Conservation (phyloP, 495 filamentous ascomycete genomes). For the Tetracladium marchalianum region DNA sequence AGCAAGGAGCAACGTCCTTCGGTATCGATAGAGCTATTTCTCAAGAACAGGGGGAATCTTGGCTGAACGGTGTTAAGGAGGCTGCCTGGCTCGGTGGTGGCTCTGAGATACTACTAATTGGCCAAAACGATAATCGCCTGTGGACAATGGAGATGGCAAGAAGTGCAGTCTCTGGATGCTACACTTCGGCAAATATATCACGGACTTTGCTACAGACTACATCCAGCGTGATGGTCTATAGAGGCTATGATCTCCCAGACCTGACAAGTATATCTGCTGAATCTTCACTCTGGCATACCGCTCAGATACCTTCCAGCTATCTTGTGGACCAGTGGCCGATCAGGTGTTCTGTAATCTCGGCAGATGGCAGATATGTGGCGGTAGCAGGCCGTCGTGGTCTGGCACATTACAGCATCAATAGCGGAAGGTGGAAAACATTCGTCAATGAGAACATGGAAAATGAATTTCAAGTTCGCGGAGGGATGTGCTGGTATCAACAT, state of each 20-base stretch:
- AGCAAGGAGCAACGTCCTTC: conserved; percentile 75
- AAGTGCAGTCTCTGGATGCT: conserved; percentile 83
- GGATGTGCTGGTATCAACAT: conserved; percentile 98
- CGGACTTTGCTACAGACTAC: conserved; percentile 81
- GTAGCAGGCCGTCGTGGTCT: conserved; percentile 87
- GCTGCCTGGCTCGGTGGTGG: conserved; percentile 83
- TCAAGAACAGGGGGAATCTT: conserved; percentile 50
- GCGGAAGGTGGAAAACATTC: conserved; percentile 93
- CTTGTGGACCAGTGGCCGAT: conserved; percentile 90
- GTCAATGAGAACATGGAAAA: conserved; percentile 71
- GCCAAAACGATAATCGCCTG: conserved; percentile 59
- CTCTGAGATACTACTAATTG: conserved; percentile 69
- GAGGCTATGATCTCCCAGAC: conserved; percentile 84
- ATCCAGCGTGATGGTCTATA: conserved; percentile 78
- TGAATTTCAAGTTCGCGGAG: conserved; percentile 83
- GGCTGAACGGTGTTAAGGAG: conserved; percentile 64
- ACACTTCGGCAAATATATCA: conserved; percentile 79
- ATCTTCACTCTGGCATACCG: conserved; percentile 82
- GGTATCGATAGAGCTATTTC: conserved; percentile 53
- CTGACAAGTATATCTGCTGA: conserved; percentile 89
- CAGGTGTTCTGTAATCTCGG: conserved; percentile 70
- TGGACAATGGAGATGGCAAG: conserved; percentile 89
- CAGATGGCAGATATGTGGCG: conserved; percentile 89
- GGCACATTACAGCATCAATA: conserved; percentile 91
- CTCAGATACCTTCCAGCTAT: conserved; percentile 76